Evolutionary conservation across 2,329 filamentous ascomycete species (phyloP), one percentile per base, ranked within the genome.

Genomic region (Geoglossum cookeanum): DNA sequence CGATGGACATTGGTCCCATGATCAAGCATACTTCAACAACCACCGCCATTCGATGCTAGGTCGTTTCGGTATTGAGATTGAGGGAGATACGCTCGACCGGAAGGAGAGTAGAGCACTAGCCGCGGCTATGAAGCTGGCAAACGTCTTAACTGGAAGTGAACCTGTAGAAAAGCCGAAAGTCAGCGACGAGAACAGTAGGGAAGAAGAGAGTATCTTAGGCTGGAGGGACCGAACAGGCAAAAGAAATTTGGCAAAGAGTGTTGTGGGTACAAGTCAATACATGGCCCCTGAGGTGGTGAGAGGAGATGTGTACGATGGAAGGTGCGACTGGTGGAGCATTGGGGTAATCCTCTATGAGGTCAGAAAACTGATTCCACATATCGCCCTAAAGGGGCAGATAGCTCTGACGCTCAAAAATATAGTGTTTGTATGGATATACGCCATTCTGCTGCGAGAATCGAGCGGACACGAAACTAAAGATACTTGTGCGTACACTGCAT

Each of bases 241-340:
- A 62, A 81, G 88, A 44, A 78, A 79, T 37, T 77, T 87, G 37
- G 91, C 91, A 1, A 80, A 83, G 62, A 95, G 89, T 51, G 82
- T 95, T 0, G 91, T 97, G 9, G 91, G 91, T 1, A 97, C 92
- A 1, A 95, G 89, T 67, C 91, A 96, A 67, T 97, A 97, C 72
- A 97, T 96, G 92, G 91, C 92, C 0, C 91, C 91, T 1, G 92
- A 97, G 72, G 87, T 97, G 17, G 83, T 96, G 58, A 75, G 78
- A 62, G 87, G 90, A 32, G 78, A 88, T 54, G 72, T 77, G 42
- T 97, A 97, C 68, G 92, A 97, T 70, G 91, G 87, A 33, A 78
- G 91, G 65, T 97, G 91, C 70, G 91, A 97, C 70, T 97, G 79
- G 88, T 97, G 87, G 91, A 96, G 90, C 70, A 80, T 97, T 63